These are phyloP conservation scores for Pseudogymnoascus sp. DNA, from an alignment of 2,329 filamentous ascomycete genomes.

Conservation along the genomic window DNA sequence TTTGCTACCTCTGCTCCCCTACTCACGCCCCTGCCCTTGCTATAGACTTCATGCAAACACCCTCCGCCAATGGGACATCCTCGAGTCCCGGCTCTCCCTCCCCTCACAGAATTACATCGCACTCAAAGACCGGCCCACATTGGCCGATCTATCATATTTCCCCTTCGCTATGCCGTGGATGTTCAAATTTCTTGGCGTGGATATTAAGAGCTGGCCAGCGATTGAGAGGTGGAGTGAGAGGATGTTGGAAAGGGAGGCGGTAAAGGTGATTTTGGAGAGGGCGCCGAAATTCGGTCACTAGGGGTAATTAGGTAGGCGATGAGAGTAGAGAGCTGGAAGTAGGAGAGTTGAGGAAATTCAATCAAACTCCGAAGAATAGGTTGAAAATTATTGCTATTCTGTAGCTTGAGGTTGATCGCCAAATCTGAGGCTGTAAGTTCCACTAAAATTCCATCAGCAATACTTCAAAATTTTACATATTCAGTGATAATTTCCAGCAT, in stretches of 20 bases:
- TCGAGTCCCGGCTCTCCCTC: conserved; percentile 21
- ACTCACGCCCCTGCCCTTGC: too few species aligned
- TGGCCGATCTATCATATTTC: conserved; percentile 32
- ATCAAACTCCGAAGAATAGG: too few species aligned
- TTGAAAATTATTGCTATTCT: too few species aligned
- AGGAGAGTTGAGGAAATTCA: too few species aligned
- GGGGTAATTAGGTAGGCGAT: too few species aligned
- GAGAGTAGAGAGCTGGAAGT: too few species aligned
- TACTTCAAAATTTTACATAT: too few species aligned
- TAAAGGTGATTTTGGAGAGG: conserved; percentile 17
- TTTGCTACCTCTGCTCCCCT: too few species aligned
- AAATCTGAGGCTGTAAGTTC: too few species aligned
- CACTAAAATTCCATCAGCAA: too few species aligned
- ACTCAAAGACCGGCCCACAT: conserved; percentile 29
- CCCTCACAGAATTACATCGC: conserved; percentile 29
- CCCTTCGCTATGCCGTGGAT: conserved; percentile 34
- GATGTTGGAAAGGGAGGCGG: conserved; percentile 23
- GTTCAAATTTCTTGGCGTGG: conserved; percentile 29
- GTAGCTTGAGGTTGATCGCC: too few species aligned
- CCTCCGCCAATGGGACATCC: conserved; percentile 26
- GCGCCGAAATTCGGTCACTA: conserved; percentile 18
- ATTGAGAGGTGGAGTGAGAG: conserved; percentile 26
- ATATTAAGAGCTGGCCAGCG: conserved; percentile 28
- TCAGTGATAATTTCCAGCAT: too few species aligned
- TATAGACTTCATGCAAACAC: conserved; percentile 23